Percentiles rank a stretch among this genome's conserved stretches.
phyloP scores from a whole-genome alignment of 192 early-diverging fungal genomes.

The Anaeromyces robustus region DNA sequence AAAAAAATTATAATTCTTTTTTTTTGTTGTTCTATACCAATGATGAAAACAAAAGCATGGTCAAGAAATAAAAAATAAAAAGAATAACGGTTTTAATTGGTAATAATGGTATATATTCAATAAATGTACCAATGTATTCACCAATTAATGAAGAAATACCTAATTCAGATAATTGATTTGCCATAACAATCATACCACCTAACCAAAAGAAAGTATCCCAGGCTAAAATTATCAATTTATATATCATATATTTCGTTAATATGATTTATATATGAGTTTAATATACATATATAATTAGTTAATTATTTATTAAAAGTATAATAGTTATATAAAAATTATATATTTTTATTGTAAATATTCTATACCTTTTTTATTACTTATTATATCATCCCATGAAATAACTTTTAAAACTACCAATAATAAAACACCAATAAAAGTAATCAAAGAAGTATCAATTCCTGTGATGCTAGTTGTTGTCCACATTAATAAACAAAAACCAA shows the following conservation, averaged over 20 bases:
- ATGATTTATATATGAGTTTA: too few species aligned
- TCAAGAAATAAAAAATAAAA: neutral
- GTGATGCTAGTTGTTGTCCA: slow-evolving; percentile 47
- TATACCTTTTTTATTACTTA: slow-evolving; percentile 41
- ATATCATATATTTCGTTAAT: too few species aligned
- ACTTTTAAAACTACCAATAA: slow-evolving; percentile 36
- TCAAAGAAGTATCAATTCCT: slow-evolving; percentile 45
- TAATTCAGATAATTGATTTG: slow-evolving; percentile 50
- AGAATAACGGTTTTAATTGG: neutral
- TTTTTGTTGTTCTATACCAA: too few species aligned
- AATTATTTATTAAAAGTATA: too few species aligned
- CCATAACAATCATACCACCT: slow-evolving; percentile 58
- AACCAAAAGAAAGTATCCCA: slow-evolving; percentile 79
- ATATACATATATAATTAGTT: too few species aligned
- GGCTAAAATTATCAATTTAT: slow-evolving; percentile 8
- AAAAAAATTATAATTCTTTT: neutral
- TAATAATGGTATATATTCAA: neutral
- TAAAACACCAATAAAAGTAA: slow-evolving; percentile 45
- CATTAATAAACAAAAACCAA: slow-evolving; percentile 31
- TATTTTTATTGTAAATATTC: slow-evolving; percentile 3
- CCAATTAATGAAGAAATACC: slow-evolving; percentile 56
- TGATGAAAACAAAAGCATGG: neutral
- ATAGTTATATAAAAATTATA: slow-evolving; percentile 1
- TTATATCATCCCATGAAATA: slow-evolving; percentile 48
- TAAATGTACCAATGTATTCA: slow-evolving; percentile 48